These are phyloP conservation scores for Aspergillus persii DNA, from an alignment of 2,329 filamentous ascomycete genomes.

Conservation along the genomic window DNA sequence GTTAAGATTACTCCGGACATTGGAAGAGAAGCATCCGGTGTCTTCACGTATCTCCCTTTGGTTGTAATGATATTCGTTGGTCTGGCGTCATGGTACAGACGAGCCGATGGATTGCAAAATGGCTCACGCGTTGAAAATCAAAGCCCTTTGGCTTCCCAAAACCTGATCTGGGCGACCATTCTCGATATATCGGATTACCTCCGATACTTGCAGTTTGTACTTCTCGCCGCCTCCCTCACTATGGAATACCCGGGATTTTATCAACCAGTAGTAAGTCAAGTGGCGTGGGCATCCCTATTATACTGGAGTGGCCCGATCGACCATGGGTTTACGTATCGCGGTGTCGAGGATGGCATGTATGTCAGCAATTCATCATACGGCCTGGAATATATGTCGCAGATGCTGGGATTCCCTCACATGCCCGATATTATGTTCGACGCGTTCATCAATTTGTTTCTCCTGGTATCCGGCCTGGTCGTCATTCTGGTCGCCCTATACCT, in stretches of 20 bases:
- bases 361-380: constrained; percentile 8
- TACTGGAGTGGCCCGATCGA: constrained; percentile 4
- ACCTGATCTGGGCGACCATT: not conserved
- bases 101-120: not conserved
- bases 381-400: constrained; percentile 8
- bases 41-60: not conserved
- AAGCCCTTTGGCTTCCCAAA: not conserved
- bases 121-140: not conserved
- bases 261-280: constrained; percentile 6
- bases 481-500: not conserved
- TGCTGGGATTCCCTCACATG: constrained; percentile 1
- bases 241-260: constrained; percentile 10
- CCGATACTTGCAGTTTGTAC: constrained; percentile 9
- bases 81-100: not conserved
- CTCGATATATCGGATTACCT: constrained; percentile 1
- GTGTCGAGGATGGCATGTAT: constrained; percentile 8
- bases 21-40: not conserved
- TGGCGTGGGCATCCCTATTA: constrained; percentile 4
- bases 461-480: not conserved
- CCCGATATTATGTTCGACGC: constrained; percentile 1
- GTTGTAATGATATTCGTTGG: not conserved
- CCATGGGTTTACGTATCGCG: constrained; percentile 4
- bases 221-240: constrained; percentile 6
- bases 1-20: constrained; percentile 7
- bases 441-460: constrained; percentile 1